Evolutionary conservation across 352 stramenopile species (phyloP).

Genomic region (Pythium phragmiticola): DNA sequence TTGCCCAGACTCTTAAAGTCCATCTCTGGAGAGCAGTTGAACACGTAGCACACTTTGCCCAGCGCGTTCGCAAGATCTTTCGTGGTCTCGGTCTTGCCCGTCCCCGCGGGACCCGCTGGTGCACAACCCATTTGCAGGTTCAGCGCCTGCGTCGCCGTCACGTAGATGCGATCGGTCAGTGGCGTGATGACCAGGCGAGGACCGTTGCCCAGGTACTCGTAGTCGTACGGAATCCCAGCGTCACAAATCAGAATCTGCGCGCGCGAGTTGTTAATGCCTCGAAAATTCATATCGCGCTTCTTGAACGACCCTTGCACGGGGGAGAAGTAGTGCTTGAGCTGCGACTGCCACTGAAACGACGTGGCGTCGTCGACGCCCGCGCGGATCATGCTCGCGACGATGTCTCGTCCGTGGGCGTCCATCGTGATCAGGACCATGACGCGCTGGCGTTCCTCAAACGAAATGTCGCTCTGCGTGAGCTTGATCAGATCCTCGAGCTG

Average conservation of each 20-base stretch:
- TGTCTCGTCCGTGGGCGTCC: conserved; percentile 93
- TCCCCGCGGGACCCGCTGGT: conserved; percentile 81
- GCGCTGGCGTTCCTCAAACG: conserved; percentile 89
- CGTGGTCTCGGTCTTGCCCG: conserved; percentile 94
- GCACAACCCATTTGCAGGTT: conserved; percentile 91
- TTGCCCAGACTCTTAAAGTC: conserved; percentile 96
- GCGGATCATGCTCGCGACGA: conserved; percentile 95
- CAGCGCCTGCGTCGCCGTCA: conserved; percentile 94
- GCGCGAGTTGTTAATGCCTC: conserved; percentile 70
- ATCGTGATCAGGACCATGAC: conserved; percentile 97
- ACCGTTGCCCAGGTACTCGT: conserved; percentile 96
- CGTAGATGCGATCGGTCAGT: conserved; percentile 96
- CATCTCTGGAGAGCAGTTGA: conserved; percentile 96
- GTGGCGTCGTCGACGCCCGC: conserved; percentile 79
- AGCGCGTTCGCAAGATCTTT: conserved; percentile 94
- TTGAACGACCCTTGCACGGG: conserved; percentile 86
- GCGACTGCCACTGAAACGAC: conserved; percentile 94
- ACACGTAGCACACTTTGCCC: conserved; percentile 95
- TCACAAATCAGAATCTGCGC: conserved; percentile 91
- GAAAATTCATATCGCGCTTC: conserved; percentile 90
- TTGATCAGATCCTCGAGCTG: conserved; percentile 94
- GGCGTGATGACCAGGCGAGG: conserved; percentile 94
- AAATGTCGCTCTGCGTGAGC: conserved; percentile 90
- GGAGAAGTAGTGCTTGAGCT: conserved; percentile 95
- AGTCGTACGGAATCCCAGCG: conserved; percentile 94